phyloP scores from a whole-genome alignment of 1,284 basidiomycete species.

The Sporisorium exsertum region DNA sequence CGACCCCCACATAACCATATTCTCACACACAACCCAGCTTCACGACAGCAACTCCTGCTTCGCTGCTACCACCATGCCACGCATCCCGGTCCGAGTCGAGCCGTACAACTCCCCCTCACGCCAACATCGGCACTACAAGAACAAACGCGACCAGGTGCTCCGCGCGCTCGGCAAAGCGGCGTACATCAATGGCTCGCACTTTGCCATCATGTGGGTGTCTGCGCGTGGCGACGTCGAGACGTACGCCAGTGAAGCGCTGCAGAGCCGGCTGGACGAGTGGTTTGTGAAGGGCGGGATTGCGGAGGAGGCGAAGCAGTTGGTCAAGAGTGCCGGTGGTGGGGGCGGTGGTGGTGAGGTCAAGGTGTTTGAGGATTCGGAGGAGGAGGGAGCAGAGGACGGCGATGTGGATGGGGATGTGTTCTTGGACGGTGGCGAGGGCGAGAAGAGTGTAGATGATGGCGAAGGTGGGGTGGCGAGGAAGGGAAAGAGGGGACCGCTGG shows the following conservation, averaged over 20 bases:
- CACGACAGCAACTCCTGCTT: too few relatives aligned
- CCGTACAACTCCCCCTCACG: conserved; percentile 73
- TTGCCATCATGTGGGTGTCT: conserved; percentile 73
- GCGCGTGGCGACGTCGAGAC: conserved; percentile 73
- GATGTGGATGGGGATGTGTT: conserved; percentile 12
- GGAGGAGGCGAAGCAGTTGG: conserved; percentile 58
- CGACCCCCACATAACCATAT: not conserved
- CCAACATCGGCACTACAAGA: conserved; percentile 73
- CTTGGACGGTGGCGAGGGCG: conserved; percentile 4
- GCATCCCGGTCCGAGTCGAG: conserved; percentile 73
- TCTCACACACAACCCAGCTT: too few relatives aligned
- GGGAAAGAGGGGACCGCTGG: conserved; percentile 10
- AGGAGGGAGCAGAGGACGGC: conserved; percentile 1
- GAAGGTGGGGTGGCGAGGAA: not conserved
- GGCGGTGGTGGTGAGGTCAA: not conserved
- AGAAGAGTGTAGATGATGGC: not conserved
- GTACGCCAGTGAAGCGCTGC: conserved; percentile 71
- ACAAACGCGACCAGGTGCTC: conserved; percentile 73
- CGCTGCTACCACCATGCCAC: conserved; percentile 72
- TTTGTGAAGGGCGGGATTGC: conserved; percentile 62
- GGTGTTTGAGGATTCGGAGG: conserved; percentile 36
- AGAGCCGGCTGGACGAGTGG: conserved; percentile 61
- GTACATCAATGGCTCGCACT: conserved; percentile 73
- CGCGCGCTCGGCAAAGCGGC: conserved; percentile 71
- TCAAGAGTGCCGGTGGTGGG: conserved; percentile 16